Base-by-base conservation (phyloP, 169 alveolate genomes). In the Plasmodium cynomolgi region DNA sequence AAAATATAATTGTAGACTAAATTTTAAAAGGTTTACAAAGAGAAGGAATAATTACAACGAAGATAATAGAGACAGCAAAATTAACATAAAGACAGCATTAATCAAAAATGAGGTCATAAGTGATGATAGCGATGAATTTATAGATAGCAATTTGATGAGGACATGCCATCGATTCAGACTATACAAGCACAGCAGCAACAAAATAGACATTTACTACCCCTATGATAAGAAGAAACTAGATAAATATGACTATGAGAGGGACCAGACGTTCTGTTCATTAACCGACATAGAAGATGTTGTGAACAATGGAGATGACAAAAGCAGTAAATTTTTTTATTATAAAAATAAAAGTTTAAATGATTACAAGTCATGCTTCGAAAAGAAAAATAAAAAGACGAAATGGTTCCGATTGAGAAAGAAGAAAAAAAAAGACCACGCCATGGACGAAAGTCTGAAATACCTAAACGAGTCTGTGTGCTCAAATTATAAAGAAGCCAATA, bases 61-160 rank as follows among this genome's bases (percentile, higher is more conserved):
- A 34, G 41, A 93, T 62, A 85, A 80, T 41, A 90, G 72, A 23
- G 95, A 96, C 71, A 90, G 81, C 15, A 95, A 96, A 82, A 68
- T 95, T 34, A 95, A 96, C 95, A 83, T 96, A 50, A 95, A 93
- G 95, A 84, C 95, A 6, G 92, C 96, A 34, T 82, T 94, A 41
- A 83, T 96, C 29, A 92, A 82, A 71, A 96, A 95, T 29, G 96
- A 95, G 71, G 90, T 95, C 26, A 96, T 80, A 79, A 81, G 83
- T 31, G 94, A 90, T 80, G 94, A 90, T 71, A 80, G 29, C 82
- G 94, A 90, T 11, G 94, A 90, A 20, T 79, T 79, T 50, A 58
- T 58, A 17, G 90, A 90, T 62, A 90, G 50, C 71, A 90, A 71
- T 68, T 39, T 90, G 33, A 90, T 90, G 90, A 80, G 90, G 54